Evolutionary conservation across 1,139 yeast species (phyloP), one percentile per base, ranked within the genome.

Genomic region (Saccharomyces hybrid): DNA sequence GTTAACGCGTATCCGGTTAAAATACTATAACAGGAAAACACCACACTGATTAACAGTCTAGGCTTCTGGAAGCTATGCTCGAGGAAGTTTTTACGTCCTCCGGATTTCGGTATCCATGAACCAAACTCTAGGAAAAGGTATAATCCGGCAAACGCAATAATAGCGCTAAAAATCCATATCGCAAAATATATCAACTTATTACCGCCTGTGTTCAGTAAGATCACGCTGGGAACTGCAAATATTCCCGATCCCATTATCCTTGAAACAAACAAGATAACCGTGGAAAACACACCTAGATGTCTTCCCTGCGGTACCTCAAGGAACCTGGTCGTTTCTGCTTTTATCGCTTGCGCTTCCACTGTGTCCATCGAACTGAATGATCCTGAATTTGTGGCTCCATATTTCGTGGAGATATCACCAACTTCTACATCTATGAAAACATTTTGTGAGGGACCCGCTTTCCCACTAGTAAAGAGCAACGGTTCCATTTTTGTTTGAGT

Each of bases 191-290:
- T 64, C 31, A 76, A 71, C 1, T 84, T 81, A 2, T 86, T 83
- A 28, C 88, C 82, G 21, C 90, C 91, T 62, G 83, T 80, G 62
- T 84, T 86, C 48, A 77, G 78, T 63, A 79, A 84, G 42, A 86
- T 81, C 26, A 84, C 80, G 16, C 87, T 78, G 0, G 91, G 84
- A 0, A 84, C 81, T 14, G 89, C 84, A 71, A 86, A 84, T 16
- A 86, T 85, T 0, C 93, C 93, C 0, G 89, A 82, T 0, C 93
- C 93, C n/a, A 86, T 74, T 48, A 86, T 85, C 57, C 90, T 72
- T 26, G 88, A 81, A 2, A 86, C 77, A 61, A 84, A 83, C 56
- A 84, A 68, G 54, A 84, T 77, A 51, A 83, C 76, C 0, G 88
- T 84, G 4, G 89, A 82, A 62, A 78, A 84, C 1, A 83, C 66